Evolutionary conservation across 1,139 yeast species (phyloP).

Genomic region (Schizosaccharomyces versatilis): DNA sequence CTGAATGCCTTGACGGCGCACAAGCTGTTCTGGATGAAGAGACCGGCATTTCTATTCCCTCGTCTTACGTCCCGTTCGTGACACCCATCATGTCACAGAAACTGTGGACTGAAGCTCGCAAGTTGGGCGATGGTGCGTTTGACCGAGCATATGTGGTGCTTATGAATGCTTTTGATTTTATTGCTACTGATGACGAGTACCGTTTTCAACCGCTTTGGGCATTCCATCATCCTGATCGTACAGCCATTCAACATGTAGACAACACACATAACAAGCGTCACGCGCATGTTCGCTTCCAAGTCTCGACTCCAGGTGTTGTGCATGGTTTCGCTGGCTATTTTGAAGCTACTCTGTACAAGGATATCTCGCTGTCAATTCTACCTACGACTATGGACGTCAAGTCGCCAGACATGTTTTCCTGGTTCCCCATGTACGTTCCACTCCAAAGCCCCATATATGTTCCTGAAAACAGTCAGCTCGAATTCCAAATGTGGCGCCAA

Average conservation of each 20-base stretch:
- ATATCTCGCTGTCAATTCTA: slow-evolving; percentile 32
- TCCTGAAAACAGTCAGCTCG: slow-evolving; percentile 1
- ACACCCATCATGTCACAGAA: slow-evolving; percentile 46
- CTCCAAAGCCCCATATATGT: slow-evolving; percentile 7
- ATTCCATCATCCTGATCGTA: slow-evolving; percentile 26
- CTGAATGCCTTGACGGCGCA: slow-evolving; percentile 39
- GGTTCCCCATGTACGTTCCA: slow-evolving; percentile 66
- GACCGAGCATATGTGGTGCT: slow-evolving; percentile 42
- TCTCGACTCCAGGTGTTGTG: slow-evolving; percentile 22
- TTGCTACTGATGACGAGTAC: slow-evolving; percentile 22
- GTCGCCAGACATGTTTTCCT: slow-evolving; percentile 37
- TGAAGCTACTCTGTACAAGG: slow-evolving; percentile 39
- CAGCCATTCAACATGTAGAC: not conserved
- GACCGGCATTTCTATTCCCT: slow-evolving; percentile 38
- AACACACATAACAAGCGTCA: not conserved
- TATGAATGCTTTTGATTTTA: slow-evolving; percentile 29
- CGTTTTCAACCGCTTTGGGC: slow-evolving; percentile 26
- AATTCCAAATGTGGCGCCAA: not conserved
- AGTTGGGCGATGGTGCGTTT: slow-evolving; percentile 15
- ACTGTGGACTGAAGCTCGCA: slow-evolving; percentile 20
- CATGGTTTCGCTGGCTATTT: slow-evolving; percentile 66
- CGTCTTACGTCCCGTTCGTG: slow-evolving; percentile 33
- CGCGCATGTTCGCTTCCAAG: not conserved
- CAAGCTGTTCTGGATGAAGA: slow-evolving; percentile 17
- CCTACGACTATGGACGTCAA: slow-evolving; percentile 25